Base-by-base conservation (phyloP, 1,284 basidiomycete genomes). In the Leccinum angustisporum region DNA sequence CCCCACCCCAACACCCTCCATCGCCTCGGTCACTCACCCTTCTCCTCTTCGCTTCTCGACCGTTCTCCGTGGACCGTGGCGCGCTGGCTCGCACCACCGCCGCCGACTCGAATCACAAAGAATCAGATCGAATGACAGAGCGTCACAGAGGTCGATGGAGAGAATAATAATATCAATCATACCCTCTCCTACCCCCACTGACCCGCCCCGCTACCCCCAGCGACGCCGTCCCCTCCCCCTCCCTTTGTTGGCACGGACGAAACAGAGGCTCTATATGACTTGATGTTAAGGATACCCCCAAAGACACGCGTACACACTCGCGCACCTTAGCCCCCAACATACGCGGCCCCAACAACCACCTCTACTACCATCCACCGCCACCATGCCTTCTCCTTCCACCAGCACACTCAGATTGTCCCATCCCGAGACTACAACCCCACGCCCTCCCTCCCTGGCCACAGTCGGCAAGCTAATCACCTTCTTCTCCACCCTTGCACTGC, bases 251-350 rank as follows among this genome's bases (percentile, higher is more conserved):
- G 58, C 56, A 30, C 65, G 58, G 50, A 65, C 54, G 65, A 70
- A 56, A 59, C 67, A 57, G 72, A 76, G n/a, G 75, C 78, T 11
- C 75, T 90, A 2, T 76, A 81, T 52, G 68, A 80, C 16, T 79
- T 87, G 62, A 78, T 91, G 67, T 71, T 78, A 52, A 79, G 83
- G 11, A 81, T 91, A 51, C 90, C 90, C 3, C 77, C 89, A 4
- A 86, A 88, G 73, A 85, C 80, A 90, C 66, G 65, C 79, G 3
- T 91, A 88, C 75, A 80, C 83, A 33, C 78, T 91, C 48, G 62
- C 81, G 1, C 81, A 80, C 63, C 77, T 90, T 58, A 70, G 70
- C 9, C 68, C 70, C 2, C 61, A 25, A 25, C 25, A 25, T 25
- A 25, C 25, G 25, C 25, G 25, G 25, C 25, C 25, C 25, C 25